Evolutionary conservation across 306 rosid species (phyloP), one percentile per base, ranked within the genome.

Genomic region (Pterocarpus macrocarpus): DNA sequence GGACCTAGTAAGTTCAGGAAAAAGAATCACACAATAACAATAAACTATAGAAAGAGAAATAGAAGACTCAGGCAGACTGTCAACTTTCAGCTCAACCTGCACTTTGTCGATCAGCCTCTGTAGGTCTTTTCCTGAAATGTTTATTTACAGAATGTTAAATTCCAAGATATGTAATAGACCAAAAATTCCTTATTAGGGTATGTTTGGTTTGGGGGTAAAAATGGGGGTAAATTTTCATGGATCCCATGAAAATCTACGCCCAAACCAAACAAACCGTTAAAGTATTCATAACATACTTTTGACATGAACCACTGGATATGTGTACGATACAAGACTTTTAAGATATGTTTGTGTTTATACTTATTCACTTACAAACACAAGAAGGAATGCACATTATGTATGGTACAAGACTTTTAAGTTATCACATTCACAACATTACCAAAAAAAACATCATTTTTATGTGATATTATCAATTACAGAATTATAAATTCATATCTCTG

Each of bases 111-210:
- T 90, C 84, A 89, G 87, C 85, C 91, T 81, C 77, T 68, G 84
- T 58, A 93, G 64, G 43, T 87, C 93, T 88, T 93, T 91, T 76
- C 92, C 99, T 95, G 91, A 82, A 90, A 87, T 86, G 10, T 75
- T 83, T 67, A 68, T 71, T 71, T 77, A 61, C 75, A 77, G 59
- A 66, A 79, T 67, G 75, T 69, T 82, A 71, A 91, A 81, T 58
- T 80, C 86, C 56, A 64, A 47, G 44, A 76, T 55, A 71, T 34
- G 64, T 62, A 43, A 53, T 69, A 64, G 52, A 78, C 73, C 64
- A 41, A 75, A 69, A 67, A 52, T 36, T 64, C 35, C 80, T 36
- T 11, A 39, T 22, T 22, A 22, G 28, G 28, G 28, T 22, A 22
- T 22, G 28, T 1, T 22, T 22, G 28, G 28, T 22, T 22, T 22